Conservation (phyloP, 83 land plant genomes). For the Picea abies region DNA sequence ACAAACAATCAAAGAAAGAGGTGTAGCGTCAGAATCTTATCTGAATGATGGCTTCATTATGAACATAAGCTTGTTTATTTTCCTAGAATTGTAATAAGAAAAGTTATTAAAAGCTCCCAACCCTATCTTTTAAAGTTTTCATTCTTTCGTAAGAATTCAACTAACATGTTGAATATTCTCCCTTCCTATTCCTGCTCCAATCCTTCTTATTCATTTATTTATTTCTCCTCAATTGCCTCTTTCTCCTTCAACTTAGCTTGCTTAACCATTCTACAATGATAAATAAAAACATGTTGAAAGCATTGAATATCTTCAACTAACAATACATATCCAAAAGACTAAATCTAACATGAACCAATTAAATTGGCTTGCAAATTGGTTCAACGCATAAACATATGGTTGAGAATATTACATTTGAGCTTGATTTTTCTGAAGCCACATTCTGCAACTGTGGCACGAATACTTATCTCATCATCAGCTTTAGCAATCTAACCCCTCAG, state of each 20-base stretch:
- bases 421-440: constrained; percentile 37
- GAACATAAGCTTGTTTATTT: too few relatives aligned
- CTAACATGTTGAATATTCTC: constrained; percentile 61
- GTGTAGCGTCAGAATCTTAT: too few relatives aligned
- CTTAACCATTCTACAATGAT: constrained; percentile 43
- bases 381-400: not conserved
- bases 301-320: not conserved
- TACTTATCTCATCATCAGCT: constrained; percentile 33
- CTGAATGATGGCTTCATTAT: too few relatives aligned
- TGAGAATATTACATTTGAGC: constrained; percentile 51
- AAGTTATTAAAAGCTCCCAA: not conserved
- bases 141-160: not conserved
- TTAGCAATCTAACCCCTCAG: constrained; percentile 49
- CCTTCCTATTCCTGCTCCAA: constrained; percentile 55
- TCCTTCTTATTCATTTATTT: constrained; percentile 46
- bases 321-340: not conserved
- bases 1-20: not conserved
- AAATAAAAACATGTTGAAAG: not conserved
- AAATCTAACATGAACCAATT: not conserved
- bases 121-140: not conserved
- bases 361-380: not conserved
- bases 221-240: constrained; percentile 47
- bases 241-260: constrained; percentile 64
- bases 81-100: not conserved
- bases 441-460: constrained; percentile 38